phyloP scores from a whole-genome alignment of 2,329 filamentous ascomycete genomes.

The Colletotrichum melonis region DNA sequence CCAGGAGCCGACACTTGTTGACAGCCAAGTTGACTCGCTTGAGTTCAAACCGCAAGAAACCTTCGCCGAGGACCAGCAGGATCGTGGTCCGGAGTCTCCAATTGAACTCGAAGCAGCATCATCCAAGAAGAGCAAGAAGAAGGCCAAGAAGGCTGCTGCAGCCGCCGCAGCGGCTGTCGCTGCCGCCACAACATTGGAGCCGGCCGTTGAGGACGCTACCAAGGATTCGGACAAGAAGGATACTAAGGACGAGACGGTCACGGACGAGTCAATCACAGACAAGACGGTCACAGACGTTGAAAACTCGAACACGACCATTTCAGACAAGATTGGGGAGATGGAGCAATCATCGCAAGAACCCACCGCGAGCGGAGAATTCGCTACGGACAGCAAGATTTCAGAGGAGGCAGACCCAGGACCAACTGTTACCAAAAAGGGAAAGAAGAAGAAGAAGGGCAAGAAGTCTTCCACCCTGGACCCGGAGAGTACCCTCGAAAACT shows the following conservation, averaged over 20 bases:
- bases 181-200: background rate
- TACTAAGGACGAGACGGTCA: slow-evolving; percentile 13
- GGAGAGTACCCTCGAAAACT: slow-evolving; percentile 32
- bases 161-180: background rate
- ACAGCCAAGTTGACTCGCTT: slow-evolving; percentile 24
- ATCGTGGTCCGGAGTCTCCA: slow-evolving; percentile 1
- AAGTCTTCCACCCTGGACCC: slow-evolving; percentile 34
- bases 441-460: slow-evolving; percentile 52
- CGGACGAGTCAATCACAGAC: background rate
- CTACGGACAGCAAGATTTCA: slow-evolving; percentile 30
- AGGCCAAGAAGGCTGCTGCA: slow-evolving; percentile 34
- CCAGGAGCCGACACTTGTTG: slow-evolving; percentile 18
- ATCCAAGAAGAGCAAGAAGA: slow-evolving; percentile 45
- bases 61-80: slow-evolving; percentile 15
- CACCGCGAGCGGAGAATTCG: slow-evolving; percentile 24
- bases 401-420: slow-evolving; percentile 35
- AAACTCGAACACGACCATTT: slow-evolving; percentile 6
- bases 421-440: slow-evolving; percentile 47
- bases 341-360: slow-evolving; percentile 26
- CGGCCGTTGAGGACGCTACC: background rate
- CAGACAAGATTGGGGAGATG: slow-evolving; percentile 30
- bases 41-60: slow-evolving; percentile 23
- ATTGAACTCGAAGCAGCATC: slow-evolving; percentile 29
- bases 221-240: slow-evolving; percentile 16
- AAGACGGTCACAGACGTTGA: slow-evolving; percentile 4